These are phyloP conservation scores for Cenococcum geophilum DNA, from an alignment of 495 filamentous ascomycete genomes.

Conservation along the genomic window DNA sequence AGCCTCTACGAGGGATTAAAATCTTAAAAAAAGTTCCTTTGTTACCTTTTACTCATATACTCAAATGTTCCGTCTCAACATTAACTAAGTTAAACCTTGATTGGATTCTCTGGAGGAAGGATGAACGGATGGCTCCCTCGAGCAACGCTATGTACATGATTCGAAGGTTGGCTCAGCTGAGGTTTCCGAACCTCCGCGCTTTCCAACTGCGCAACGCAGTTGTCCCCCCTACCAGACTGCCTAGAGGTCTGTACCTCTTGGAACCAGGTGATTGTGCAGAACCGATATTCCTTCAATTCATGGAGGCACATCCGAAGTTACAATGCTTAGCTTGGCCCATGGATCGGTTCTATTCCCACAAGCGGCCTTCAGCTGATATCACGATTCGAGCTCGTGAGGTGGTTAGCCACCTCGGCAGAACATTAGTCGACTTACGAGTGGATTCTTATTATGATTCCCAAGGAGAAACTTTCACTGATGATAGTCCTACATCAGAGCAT, in stretches of 20 bases:
- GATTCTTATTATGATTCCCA: conserved; percentile 25
- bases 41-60: conserved; percentile 14
- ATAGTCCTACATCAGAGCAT: background rate
- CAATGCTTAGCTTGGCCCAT: conserved; percentile 36
- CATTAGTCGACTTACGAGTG: conserved; percentile 32
- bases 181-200: conserved; percentile 32
- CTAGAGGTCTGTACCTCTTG: conserved; percentile 27
- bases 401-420: conserved; percentile 27
- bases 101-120: conserved; percentile 28
- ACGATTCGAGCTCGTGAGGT: conserved; percentile 21
- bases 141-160: conserved; percentile 2
- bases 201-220: conserved; percentile 36
- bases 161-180: conserved; percentile 11
- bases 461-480: conserved; percentile 32
- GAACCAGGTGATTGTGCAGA: conserved; percentile 16
- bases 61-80: conserved; percentile 17
- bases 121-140: background rate
- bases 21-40: background rate
- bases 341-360: conserved; percentile 32
- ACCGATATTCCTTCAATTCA: conserved; percentile 29
- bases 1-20: background rate
- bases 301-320: conserved; percentile 35
- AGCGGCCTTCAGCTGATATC: conserved; percentile 2
- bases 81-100: conserved; percentile 34
- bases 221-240: conserved; percentile 17